phyloP scores from a whole-genome alignment of 1,284 basidiomycete genomes.

The Ustilago hordei region DNA sequence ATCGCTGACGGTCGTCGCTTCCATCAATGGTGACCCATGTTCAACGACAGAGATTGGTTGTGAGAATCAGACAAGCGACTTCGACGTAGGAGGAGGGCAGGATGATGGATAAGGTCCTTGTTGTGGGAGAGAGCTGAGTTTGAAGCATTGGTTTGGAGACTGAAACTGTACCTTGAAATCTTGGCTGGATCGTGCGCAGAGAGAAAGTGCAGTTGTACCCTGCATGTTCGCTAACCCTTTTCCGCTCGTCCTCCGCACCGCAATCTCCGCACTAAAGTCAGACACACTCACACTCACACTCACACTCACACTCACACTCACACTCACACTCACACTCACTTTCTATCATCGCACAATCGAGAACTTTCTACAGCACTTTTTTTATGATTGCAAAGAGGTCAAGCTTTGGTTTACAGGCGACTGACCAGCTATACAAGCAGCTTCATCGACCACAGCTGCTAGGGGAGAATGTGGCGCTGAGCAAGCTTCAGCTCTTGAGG shows the following conservation, averaged over 20 bases:
- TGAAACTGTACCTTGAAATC: conserved; percentile 7
- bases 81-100: neutral
- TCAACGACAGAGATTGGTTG: neutral
- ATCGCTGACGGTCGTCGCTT: neutral
- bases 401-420: neutral
- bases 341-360: neutral
- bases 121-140: neutral
- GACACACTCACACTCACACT: neutral
- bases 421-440: neutral
- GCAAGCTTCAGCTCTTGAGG: neutral
- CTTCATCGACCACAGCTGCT: neutral
- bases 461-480: neutral
- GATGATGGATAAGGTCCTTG: neutral
- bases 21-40: neutral
- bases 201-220: conserved; percentile 1
- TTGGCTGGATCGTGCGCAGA: neutral
- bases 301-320: neutral
- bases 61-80: neutral
- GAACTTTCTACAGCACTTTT: neutral
- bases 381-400: neutral
- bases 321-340: neutral
- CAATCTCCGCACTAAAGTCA: neutral
- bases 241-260: neutral
- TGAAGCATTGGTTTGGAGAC: neutral
- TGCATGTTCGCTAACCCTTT: neutral